phyloP scores from a whole-genome alignment of 176 grass and related monocot species.

The Paspalum vaginatum region DNA sequence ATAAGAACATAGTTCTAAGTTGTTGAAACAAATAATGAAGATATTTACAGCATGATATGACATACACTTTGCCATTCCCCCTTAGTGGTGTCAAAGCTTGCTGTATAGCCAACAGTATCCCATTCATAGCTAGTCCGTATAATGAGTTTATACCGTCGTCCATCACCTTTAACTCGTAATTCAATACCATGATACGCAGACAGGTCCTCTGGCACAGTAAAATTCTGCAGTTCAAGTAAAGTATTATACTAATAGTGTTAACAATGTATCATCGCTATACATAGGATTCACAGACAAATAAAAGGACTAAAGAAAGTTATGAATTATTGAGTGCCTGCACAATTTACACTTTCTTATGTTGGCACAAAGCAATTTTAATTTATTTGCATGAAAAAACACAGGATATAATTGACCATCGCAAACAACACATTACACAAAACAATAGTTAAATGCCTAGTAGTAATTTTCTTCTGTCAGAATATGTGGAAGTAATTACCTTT shows the following conservation, averaged over 20 bases:
- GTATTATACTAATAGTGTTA: not conserved
- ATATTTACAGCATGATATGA: constrained; percentile 30
- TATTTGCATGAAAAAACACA: not conserved
- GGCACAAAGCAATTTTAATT: not conserved
- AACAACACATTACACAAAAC: constrained; percentile 1
- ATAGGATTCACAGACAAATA: not conserved
- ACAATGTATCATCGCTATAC: not conserved
- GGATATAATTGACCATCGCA: not conserved
- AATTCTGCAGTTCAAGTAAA: constrained; percentile 65
- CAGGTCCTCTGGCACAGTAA: constrained; percentile 76
- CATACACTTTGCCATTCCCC: constrained; percentile 90
- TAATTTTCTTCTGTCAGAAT: not conserved
- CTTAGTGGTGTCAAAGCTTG: constrained; percentile 79
- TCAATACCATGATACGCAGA: constrained; percentile 96
- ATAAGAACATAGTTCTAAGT: constrained; percentile 26
- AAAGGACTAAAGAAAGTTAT: not conserved
- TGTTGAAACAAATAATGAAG: constrained; percentile 13
- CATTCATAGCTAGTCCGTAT: constrained; percentile 82
- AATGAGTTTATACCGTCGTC: constrained; percentile 87
- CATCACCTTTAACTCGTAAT: constrained; percentile 87
- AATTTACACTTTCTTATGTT: not conserved
- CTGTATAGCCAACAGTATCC: constrained; percentile 91
- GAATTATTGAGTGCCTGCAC: not conserved
- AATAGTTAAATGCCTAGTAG: constrained; percentile 12
- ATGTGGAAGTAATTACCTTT: constrained; percentile 66